These are phyloP conservation scores for Microsporum audouinii DNA, from an alignment of 2,329 filamentous ascomycete genomes.

Conservation along the genomic window DNA sequence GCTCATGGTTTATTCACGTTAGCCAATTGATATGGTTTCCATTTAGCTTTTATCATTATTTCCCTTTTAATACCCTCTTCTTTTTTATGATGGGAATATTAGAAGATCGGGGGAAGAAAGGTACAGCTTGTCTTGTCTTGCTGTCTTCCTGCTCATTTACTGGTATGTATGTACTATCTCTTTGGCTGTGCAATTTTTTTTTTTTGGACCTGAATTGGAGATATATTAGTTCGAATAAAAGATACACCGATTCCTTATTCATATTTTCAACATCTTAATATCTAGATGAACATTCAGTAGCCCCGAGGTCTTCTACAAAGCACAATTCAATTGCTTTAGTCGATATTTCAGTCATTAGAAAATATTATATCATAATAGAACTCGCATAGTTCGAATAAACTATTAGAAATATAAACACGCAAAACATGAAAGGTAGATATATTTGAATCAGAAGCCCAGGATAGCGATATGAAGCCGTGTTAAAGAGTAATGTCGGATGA, in stretches of 20 bases:
- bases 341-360: no score
- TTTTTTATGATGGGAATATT: not conserved
- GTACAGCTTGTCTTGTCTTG: not conserved
- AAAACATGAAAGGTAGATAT: not conserved
- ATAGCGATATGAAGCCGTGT: not conserved
- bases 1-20: not conserved
- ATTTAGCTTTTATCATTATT: not conserved
- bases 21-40: not conserved
- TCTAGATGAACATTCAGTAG: not conserved
- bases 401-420: not conserved
- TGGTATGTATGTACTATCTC: not conserved
- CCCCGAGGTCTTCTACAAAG: no score
- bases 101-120: not conserved
- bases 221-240: not conserved
- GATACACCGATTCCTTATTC: not conserved
- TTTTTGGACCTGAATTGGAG: not conserved
- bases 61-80: slow-evolving; percentile 1
- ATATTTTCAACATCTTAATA: not conserved
- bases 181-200: not conserved
- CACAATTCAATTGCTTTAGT: no score
- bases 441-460: not conserved
- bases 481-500: not conserved
- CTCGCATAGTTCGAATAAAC: no score
- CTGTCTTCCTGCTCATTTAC: not conserved
- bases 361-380: no score